Conservation (phyloP, 2,329 filamentous ascomycete genomes). For the Chrysosporium queenslandicum region DNA sequence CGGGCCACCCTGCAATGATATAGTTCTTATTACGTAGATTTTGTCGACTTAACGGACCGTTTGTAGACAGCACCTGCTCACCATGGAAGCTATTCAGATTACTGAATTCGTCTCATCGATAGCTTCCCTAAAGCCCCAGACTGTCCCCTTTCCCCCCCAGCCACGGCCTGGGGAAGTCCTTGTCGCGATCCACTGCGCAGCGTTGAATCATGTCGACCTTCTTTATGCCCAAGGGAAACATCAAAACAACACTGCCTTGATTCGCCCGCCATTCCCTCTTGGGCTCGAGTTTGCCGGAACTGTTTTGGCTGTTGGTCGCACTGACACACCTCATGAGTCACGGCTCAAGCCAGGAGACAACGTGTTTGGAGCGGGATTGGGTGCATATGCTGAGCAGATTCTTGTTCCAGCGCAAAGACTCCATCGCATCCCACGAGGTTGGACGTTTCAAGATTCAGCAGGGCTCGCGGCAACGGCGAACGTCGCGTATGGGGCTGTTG, state of each 20-base stretch:
- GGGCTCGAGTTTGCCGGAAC: constrained; percentile 53
- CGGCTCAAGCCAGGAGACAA: constrained; percentile 39
- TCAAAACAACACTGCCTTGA: constrained; percentile 50
- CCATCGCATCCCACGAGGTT: constrained; percentile 37
- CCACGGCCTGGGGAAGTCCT: constrained; percentile 33
- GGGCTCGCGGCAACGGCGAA: constrained; percentile 46
- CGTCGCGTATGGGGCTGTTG: constrained; percentile 43
- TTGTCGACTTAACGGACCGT: background rate
- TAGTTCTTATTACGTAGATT: background rate
- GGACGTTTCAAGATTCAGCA: constrained; percentile 43
- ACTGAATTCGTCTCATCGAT: constrained; percentile 28
- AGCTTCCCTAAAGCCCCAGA: constrained; percentile 26
- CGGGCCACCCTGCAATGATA: background rate
- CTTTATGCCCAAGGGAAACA: constrained; percentile 51
- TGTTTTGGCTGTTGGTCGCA: constrained; percentile 34
- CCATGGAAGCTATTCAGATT: constrained; percentile 38
- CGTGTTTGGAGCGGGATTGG: constrained; percentile 46
- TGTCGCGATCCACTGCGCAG: constrained; percentile 45
- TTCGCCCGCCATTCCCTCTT: constrained; percentile 48
- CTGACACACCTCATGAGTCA: background rate
- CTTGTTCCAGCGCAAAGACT: constrained; percentile 34
- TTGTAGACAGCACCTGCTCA: background rate
- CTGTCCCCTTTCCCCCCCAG: constrained; percentile 25
- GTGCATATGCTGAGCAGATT: constrained; percentile 46
- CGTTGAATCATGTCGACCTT: constrained; percentile 52